Percentiles rank a stretch among this genome's conserved stretches.
These are phyloP conservation scores for Sporisorium graminicola DNA, from an alignment of 1,284 basidiomycete genomes.

Conservation along the genomic window DNA sequence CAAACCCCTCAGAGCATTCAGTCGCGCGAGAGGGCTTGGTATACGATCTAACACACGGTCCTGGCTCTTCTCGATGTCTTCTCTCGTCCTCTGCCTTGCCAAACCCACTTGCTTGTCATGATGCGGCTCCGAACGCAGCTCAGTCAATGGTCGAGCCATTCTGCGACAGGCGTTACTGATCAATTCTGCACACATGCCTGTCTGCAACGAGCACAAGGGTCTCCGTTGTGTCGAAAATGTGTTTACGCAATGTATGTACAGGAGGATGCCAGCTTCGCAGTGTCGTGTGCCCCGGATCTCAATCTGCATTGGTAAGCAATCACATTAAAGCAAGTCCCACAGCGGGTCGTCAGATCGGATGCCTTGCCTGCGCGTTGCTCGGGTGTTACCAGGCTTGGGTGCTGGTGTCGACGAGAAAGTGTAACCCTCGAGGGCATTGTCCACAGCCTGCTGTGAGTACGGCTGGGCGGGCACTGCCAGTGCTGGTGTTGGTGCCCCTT, in stretches of 20 bases:
- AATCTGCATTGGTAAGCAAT: too few species aligned
- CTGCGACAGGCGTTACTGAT: too few species aligned
- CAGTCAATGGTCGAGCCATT: too few species aligned
- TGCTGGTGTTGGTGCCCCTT: conserved; percentile 17
- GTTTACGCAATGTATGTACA: conserved; percentile 11
- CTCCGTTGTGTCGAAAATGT: background rate
- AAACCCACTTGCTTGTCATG: too few species aligned
- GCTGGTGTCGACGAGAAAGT: conserved; percentile 24
- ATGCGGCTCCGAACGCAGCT: background rate
- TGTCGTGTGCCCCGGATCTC: too few species aligned
- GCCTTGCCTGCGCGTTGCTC: conserved; percentile 43
- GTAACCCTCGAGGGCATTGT: conserved; percentile 33
- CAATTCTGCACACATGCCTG: too few species aligned
- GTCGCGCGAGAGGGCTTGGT: too few species aligned
- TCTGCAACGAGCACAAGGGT: background rate
- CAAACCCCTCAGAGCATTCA: too few species aligned
- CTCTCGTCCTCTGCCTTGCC: too few species aligned
- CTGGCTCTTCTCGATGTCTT: too few species aligned
- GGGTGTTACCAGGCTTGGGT: conserved; percentile 14
- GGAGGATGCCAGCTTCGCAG: background rate
- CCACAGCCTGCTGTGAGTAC: conserved; percentile 34
- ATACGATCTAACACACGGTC: too few species aligned
- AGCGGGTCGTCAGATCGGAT: conserved; percentile 49
- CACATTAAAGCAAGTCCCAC: conserved; percentile 52
- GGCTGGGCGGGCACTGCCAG: conserved; percentile 11